Percentiles rank a stretch among this genome's conserved stretches.
phyloP scores from a whole-genome alignment of 805 yeast species.

The Suhomyces faveliae region DNA sequence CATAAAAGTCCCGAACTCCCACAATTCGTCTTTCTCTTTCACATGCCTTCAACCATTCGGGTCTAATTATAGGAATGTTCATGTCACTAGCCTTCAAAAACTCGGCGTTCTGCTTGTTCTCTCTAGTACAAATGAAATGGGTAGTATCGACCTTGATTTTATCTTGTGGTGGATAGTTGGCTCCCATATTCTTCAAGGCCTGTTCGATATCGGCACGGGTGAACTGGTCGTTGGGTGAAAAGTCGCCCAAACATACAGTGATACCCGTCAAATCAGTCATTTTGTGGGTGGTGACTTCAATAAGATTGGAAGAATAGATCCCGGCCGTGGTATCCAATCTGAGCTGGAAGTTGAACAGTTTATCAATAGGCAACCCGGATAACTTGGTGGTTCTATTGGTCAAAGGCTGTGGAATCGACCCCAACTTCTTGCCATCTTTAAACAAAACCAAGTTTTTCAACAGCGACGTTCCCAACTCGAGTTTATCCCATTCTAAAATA shows the following conservation, averaged over 20 bases:
- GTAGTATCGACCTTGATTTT: slow-evolving; percentile 87
- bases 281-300: slow-evolving; percentile 81
- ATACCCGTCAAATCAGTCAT: slow-evolving; percentile 96
- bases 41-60: slow-evolving; percentile 97
- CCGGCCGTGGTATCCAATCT: slow-evolving; percentile 90
- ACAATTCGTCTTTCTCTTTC: slow-evolving; percentile 84
- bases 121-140: slow-evolving; percentile 74
- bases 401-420: slow-evolving; percentile 80
- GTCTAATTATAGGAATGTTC: slow-evolving; percentile 91
- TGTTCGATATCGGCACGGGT: slow-evolving; percentile 54
- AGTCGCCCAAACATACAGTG: slow-evolving; percentile 83
- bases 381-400: slow-evolving; percentile 78
- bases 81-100: slow-evolving; percentile 75
- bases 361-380: slow-evolving; percentile 88
- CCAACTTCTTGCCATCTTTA: slow-evolving; percentile 71
- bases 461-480: slow-evolving; percentile 79
- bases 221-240: slow-evolving; percentile 54
- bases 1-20: slow-evolving; percentile 85
- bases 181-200: slow-evolving; percentile 71
- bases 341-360: slow-evolving; percentile 74
- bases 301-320: slow-evolving; percentile 61
- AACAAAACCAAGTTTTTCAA: slow-evolving; percentile 73
- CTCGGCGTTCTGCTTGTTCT: slow-evolving; percentile 63
- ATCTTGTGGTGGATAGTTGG: slow-evolving; percentile 66
- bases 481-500: slow-evolving; percentile 90